Evolutionary conservation across 148 eudicot species (phyloP).

Genomic region (Chenopodium album): DNA sequence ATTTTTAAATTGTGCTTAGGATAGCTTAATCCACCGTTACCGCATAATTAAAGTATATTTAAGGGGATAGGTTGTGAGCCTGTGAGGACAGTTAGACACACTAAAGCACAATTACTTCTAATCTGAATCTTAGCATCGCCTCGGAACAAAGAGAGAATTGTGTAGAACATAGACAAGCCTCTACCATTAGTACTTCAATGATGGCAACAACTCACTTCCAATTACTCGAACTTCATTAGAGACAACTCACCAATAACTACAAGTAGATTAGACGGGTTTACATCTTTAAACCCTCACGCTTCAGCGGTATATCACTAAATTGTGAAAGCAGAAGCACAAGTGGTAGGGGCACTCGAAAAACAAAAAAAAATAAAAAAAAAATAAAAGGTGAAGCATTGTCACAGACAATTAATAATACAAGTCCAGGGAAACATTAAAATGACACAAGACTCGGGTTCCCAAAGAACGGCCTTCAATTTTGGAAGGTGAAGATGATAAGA

Average conservation of each 20-base stretch:
- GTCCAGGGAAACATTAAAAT: not conserved
- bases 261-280: conserved; percentile 16
- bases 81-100: too few species aligned
- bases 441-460: conserved; percentile 1
- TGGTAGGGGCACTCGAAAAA: conserved; percentile 2
- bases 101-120: too few species aligned
- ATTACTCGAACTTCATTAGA: not conserved
- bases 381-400: not conserved
- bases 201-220: too few species aligned
- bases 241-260: conserved; percentile 8
- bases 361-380: not conserved
- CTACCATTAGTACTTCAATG: too few species aligned
- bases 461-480: conserved; percentile 17
- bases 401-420: conserved; percentile 18
- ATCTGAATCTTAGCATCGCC: too few species aligned
- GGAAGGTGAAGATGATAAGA: not conserved
- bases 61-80: too few species aligned
- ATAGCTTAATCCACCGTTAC: too few species aligned
- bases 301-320: not conserved
- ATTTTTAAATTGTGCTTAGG: too few species aligned
- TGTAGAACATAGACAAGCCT: too few species aligned
- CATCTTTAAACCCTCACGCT: conserved; percentile 14
- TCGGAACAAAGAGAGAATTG: too few species aligned
- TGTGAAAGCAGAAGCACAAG: not conserved
- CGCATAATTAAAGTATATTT: too few species aligned